Evolutionary conservation across 108 stramenopile genomes (phyloP).

Genomic region (Pseudonitzschia multistriata): DNA sequence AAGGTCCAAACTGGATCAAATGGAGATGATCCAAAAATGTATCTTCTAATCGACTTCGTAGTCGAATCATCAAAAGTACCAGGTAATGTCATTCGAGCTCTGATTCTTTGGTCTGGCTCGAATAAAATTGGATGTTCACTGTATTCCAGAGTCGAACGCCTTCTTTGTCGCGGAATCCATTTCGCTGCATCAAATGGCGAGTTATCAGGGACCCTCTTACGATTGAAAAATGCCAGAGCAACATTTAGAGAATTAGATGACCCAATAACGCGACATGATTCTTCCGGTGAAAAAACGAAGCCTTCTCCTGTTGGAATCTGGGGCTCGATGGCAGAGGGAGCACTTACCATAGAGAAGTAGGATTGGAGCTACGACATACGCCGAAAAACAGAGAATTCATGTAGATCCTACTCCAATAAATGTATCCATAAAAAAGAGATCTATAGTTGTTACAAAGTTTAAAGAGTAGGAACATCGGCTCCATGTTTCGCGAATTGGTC

Average conservation of each 20-base stretch:
- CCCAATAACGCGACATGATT: background rate
- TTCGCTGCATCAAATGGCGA: constrained; percentile 44
- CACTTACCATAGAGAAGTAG: constrained; percentile 46
- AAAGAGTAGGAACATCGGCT: constrained; percentile 63
- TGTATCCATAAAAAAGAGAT: too few relatives aligned
- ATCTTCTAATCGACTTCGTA: constrained; percentile 44
- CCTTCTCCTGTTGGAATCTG: constrained; percentile 28
- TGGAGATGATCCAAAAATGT: constrained; percentile 26
- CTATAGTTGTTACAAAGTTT: too few relatives aligned
- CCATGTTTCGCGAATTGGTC: constrained; percentile 78
- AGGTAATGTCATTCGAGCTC: constrained; percentile 43
- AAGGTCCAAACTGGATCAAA: constrained; percentile 2
- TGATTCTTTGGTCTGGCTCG: constrained; percentile 41
- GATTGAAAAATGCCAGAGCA: constrained; percentile 52
- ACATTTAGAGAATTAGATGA: background rate
- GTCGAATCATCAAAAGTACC: constrained; percentile 48
- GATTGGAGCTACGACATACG: background rate
- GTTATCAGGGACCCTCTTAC: constrained; percentile 69
- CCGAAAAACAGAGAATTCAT: too few relatives aligned
- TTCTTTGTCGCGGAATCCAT: constrained; percentile 52
- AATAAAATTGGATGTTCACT: constrained; percentile 40
- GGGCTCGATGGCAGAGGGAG: constrained; percentile 46
- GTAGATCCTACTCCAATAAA: too few relatives aligned
- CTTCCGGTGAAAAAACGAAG: background rate
- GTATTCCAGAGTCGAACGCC: constrained; percentile 24